Evolutionary conservation across 2,329 filamentous ascomycete genomes (phyloP), one percentile per base, ranked within the genome.

Genomic region (Scedosporium apiospermum): DNA sequence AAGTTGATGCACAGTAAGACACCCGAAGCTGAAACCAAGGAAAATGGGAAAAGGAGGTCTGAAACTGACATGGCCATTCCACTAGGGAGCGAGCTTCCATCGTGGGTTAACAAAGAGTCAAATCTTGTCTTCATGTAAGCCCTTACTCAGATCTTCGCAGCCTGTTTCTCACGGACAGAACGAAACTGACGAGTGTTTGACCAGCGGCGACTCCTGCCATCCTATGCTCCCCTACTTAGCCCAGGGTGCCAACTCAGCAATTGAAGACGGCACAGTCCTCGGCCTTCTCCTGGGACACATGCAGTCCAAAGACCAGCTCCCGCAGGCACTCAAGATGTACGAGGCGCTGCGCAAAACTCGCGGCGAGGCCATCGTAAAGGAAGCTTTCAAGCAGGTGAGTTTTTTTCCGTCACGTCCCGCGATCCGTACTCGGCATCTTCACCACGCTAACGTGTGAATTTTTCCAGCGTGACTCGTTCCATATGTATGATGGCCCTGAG

Each of bases 1-100:
- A 87, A 85, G 69, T 71, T 90, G 41, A 86, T 89, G 82, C 74
- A 78, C 63, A 67, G 76, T 77, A 63, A 66, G 75, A 69, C 12
- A 0, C 51, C 51, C 68, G 66, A 65, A 41, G 57, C 63, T 57
- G 0, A 16, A 4, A 0, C 1, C 9, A 9, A 10, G 18, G 10
- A 34, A 4, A 4, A 10, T 5, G 30, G 16, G 6, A 18, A 42
- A 34, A 34, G 30, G 30, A 7, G 62, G 23, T 14, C 9, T 49
- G 27, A 49, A 6, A 16, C 51, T 55, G 16, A 55, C 51, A 23
- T 12, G 12, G 10, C 1, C 4, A 7, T 21, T 21, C 1, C 46
- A 63, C 27, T 41, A 78, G 75, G 77, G 55, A 74, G 76, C 2
- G 79, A 83, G 65, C 74, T 87, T 67, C 73, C 77, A 9, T 78